A percentile compares a stretch with the other conserved stretches of the same genome.
Conservation (phyloP, 768 basidiomycete species). For the Mycena maculata region DNA sequence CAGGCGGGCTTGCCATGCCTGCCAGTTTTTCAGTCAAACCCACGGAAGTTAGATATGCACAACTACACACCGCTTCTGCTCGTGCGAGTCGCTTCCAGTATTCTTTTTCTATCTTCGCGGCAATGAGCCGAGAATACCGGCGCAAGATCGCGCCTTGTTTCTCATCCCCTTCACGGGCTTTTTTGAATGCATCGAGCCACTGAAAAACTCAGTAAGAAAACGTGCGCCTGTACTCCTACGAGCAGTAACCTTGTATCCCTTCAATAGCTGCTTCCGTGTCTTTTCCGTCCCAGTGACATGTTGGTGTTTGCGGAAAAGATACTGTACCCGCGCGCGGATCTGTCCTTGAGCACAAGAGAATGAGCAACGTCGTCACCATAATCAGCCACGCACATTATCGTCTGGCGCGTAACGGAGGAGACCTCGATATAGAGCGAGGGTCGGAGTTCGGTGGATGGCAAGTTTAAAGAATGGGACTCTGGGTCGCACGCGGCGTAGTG, state of each 20-base stretch:
- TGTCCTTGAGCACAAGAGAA: slow-evolving; percentile 43
- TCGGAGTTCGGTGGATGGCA: slow-evolving; percentile 79
- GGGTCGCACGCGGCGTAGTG: slow-evolving; percentile 69
- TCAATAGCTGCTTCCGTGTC: slow-evolving; percentile 59
- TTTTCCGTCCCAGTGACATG: slow-evolving; percentile 64
- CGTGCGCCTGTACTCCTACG: background rate
- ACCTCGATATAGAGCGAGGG: slow-evolving; percentile 76
- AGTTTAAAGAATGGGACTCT: slow-evolving; percentile 76
- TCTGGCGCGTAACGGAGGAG: slow-evolving; percentile 68
- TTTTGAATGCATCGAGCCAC: slow-evolving; percentile 71
- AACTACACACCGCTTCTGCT: slow-evolving; percentile 62
- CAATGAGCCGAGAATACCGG: slow-evolving; percentile 71
- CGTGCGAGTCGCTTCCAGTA: slow-evolving; percentile 58
- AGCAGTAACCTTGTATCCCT: slow-evolving; percentile 66
- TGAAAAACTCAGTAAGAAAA: slow-evolving; percentile 38
- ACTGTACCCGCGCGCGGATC: slow-evolving; percentile 68
- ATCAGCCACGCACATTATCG: slow-evolving; percentile 57
- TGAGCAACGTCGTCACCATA: background rate
- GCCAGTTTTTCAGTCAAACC: background rate
- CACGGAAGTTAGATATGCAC: background rate
- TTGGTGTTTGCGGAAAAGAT: slow-evolving; percentile 64
- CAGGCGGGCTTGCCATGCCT: slow-evolving; percentile 70
- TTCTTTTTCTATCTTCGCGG: slow-evolving; percentile 59
- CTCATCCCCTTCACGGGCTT: slow-evolving; percentile 65
- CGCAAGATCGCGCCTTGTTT: slow-evolving; percentile 57